Evolutionary conservation across 108 stramenopile genomes (phyloP), one percentile per base, ranked within the genome.

Genomic region (Nitzschia sp.): DNA sequence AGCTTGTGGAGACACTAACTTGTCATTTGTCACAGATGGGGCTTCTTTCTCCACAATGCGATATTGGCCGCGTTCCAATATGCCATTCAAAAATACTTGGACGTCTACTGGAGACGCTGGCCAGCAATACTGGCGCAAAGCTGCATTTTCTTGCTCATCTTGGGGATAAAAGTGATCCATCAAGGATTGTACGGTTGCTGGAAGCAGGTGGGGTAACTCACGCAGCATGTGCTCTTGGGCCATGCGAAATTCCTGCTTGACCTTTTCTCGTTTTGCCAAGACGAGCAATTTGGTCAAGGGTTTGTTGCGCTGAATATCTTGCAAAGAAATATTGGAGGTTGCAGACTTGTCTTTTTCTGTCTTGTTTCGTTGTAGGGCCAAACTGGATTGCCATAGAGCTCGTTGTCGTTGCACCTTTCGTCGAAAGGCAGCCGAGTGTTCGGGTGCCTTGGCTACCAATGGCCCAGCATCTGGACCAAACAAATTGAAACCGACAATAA

Each of bases 401-500:
- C 83, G 72, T 58, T 90, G 83, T 25, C 83, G 29, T 21, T 64
- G 79, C 21, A 89, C 81, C 57, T 72, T 81, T 19, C 80, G 69
- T 20, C 86, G 82, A 68, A 93, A 93, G 10, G 43, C 41, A 26
- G 74, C 80, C 9, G 83, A 85, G 51, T 93, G 92, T 63, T 93
- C 92, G 0, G 92, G 92, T 10, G 87, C 87, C 44, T 68, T 72
- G 42, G 68, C 64, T 24, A 85, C 80, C 14, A 64, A 21, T 25
- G 74, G 58, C 10, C 86, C 89, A n/a, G 77, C 63, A 34, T 87
- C 84, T 50, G 73, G 73, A 11, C 86, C 70, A 66, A 93, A 93
- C 2, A 77, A 84, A 69, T 93, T 93, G 63, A 93, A 89, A 2
- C 89, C 92, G 10, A 93, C 72, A 60, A 93, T 90, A 24, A 93